Base-by-base conservation (phyloP, 2,329 filamentous ascomycete species). In the Myriosclerotinia scirpicola region DNA sequence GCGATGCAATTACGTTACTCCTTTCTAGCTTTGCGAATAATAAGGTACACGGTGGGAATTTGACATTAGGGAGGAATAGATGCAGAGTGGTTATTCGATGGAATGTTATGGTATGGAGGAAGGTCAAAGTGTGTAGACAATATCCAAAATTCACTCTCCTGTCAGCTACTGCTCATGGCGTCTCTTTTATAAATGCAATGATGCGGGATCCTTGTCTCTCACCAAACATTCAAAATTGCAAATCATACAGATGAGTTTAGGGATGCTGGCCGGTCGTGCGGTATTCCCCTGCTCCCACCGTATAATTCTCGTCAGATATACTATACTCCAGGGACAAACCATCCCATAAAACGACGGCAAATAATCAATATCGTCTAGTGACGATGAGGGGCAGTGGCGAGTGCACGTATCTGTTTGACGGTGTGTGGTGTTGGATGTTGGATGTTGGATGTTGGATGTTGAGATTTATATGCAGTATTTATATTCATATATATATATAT, bases 1-100 rank as follows among this genome's bases (percentile, higher is more conserved):
- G 54, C 46, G 36, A 52, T 48, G 36, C 38, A 50, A 30, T 60
- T 53, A 38, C 30, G 44, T 50, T 50, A 26, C 20, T 3, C 15
- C n/a, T 38, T 50, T 48, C n/a, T 50, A 36, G 44, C 30, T 60
- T n/a, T 48, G 56, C 44, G 56, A 36, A 60, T 50, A 38, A 17
- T 38, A 60, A 38, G 44, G 15, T 26, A 38, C 30, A 26, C 44
- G 58, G 34, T 60, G 44, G 44, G n/a, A 50, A 50, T 38, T 50
- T 60, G 58, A 60, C n/a, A 15, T 50, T 50, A 17, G 30, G 44
- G 30, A 50, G 58, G 30, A 36, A 50, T 60, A 50, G 30, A 60
- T 60, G 26, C 44, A 50, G 38, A 38, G 14, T 8, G 15, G 34
- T 38, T 48, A 20, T 17, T 22, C 15, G 30, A 50, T 17, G 58